Base-by-base conservation (phyloP, 1,139 yeast species). In the Geotrichum australiense region DNA sequence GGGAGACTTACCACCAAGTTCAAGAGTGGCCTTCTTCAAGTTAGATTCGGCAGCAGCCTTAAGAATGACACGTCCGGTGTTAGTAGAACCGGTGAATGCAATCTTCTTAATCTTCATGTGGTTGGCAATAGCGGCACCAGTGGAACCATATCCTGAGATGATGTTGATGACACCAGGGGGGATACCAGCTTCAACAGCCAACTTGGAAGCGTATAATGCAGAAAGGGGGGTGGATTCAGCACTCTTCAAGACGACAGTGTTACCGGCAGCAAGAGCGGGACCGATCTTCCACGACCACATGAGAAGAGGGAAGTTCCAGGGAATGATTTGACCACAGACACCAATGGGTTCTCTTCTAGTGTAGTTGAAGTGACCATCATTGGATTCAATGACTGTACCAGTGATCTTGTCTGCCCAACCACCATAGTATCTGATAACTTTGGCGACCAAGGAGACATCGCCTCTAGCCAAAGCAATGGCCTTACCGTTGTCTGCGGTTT, bases 1-100 rank as follows among this genome's bases (percentile, higher is more conserved):
- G 55, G 94, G 89, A 41, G 91, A 81, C 69, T 83, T 83, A 57
- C 94, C 94, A 56, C 94, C 94, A 56, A 82, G 77, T 68, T 83
- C 94, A 54, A 83, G 74, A 34, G 94, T 82, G 42, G 81, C 83
- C 65, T 53, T 77, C 78, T 49, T 66, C 40, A 63, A 51, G 53
- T 61, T 61, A 37, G 57, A 51, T 39, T 46, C 80, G 76, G 67
- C 78, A 69, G 69, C 79, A 71, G 78, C 78, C 74, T 49, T 82
- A 84, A 55, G 76, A 55, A 83, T 79, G 53, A 64, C 66, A 61
- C 80, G 76, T 59, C 94, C 94, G 52, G 84, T 78, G 42, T 76
- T 78, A 42, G 91, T 81, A 15, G 91, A 81, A 54, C 93, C 93
- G 39, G 93, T 82, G 64, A 82, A 82, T 23, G 93, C 87, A 56